Percentiles rank a stretch among this genome's conserved stretches.
phyloP scores from a whole-genome alignment of 208 protist species.

The Novymonas esmeraldas region DNA sequence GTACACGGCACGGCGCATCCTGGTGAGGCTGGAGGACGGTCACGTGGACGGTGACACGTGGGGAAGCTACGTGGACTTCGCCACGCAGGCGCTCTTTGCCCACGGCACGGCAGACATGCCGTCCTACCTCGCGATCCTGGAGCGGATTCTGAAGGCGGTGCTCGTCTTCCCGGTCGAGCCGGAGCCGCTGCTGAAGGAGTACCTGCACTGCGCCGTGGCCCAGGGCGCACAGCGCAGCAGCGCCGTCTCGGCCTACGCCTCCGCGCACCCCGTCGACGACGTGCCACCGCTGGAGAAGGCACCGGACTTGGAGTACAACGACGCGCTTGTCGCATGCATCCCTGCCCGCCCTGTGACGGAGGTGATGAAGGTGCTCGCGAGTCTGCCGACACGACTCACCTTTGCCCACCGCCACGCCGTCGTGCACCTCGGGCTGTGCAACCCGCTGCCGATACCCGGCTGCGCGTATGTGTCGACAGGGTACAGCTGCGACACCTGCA shows the following conservation, averaged over 20 bases:
- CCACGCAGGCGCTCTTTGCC: constrained; percentile 43
- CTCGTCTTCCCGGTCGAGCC: constrained; percentile 37
- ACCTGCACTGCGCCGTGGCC: constrained; percentile 34
- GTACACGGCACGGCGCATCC: constrained; percentile 43
- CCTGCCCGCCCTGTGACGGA: constrained; percentile 28
- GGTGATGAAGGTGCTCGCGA: constrained; percentile 25
- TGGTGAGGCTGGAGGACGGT: constrained; percentile 45
- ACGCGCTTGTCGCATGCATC: constrained; percentile 33
- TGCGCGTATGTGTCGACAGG: constrained; percentile 35
- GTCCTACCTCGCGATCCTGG: constrained; percentile 30
- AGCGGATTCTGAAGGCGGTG: constrained; percentile 39
- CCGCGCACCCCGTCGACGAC: constrained; percentile 8
- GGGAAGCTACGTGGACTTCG: constrained; percentile 54
- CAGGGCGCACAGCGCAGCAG: constrained; percentile 42
- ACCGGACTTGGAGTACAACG: constrained; percentile 46
- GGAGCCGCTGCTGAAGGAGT: constrained; percentile 46
- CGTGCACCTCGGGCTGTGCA: constrained; percentile 50
- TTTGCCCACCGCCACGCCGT: constrained; percentile 49
- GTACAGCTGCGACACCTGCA: constrained; percentile 65
- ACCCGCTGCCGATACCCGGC: constrained; percentile 50
- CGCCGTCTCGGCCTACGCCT: constrained; percentile 9
- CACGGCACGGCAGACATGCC: constrained; percentile 40
- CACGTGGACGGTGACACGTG: constrained; percentile 44
- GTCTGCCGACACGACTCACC: constrained; percentile 41
- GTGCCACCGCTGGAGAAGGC: constrained; percentile 13